A percentile compares a stretch with the other conserved stretches of the same genome.
phyloP scores from a whole-genome alignment of 805 yeast species.

The Wickerhamomyces canadensis region DNA sequence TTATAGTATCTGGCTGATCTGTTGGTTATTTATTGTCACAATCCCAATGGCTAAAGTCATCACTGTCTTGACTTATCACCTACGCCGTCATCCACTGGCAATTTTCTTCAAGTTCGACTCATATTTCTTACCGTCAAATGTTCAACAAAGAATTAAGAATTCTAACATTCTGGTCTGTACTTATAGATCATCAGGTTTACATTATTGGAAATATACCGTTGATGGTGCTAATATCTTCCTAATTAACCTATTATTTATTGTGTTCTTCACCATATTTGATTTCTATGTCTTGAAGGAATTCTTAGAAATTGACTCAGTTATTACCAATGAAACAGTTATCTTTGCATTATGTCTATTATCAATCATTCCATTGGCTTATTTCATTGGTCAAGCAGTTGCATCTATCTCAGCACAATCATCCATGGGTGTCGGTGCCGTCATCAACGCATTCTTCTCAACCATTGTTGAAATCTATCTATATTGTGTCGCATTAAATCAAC shows the following conservation, averaged over 20 bases:
- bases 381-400: slow-evolving; percentile 99
- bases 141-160: slow-evolving; percentile 23
- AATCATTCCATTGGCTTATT: slow-evolving; percentile 90
- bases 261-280: slow-evolving; percentile 76
- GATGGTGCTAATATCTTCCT: slow-evolving; percentile 94
- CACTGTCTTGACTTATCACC: slow-evolving; percentile 61
- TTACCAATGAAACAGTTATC: slow-evolving; percentile 57
- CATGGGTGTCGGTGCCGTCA: slow-evolving; percentile 98
- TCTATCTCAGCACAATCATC: slow-evolving; percentile 97
- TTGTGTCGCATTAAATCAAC: slow-evolving; percentile 82
- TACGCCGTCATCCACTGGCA: slow-evolving; percentile 88
- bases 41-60: slow-evolving; percentile 90
- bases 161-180: slow-evolving; percentile 77
- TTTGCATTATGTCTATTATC: slow-evolving; percentile 76
- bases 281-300: slow-evolving; percentile 55
- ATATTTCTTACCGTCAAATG: slow-evolving; percentile 15
- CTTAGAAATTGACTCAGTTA: slow-evolving; percentile 25
- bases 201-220: slow-evolving; percentile 92
- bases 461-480: slow-evolving; percentile 89
- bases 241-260: slow-evolving; percentile 76
- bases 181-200: slow-evolving; percentile 85
- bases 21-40: slow-evolving; percentile 84
- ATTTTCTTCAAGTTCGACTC: slow-evolving; percentile 63
- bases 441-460: slow-evolving; percentile 95
- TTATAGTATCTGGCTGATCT: slow-evolving; percentile 43